Conservation (phyloP, 2,329 filamentous ascomycete species). For the Alternaria burnsii region DNA sequence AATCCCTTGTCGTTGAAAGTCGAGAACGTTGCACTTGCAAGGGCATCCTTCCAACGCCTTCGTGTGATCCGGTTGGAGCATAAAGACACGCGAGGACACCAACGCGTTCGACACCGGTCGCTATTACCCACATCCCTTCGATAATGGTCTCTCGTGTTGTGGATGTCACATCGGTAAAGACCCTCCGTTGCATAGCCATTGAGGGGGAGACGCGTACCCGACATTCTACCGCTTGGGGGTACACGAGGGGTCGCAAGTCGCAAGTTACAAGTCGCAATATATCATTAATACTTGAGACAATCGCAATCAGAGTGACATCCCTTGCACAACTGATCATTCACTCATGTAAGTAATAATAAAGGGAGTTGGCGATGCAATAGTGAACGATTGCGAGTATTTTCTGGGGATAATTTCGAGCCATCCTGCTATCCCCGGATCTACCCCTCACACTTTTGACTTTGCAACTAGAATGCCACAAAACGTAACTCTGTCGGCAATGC, state of each 20-base stretch:
- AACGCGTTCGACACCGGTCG: slow-evolving; percentile 15
- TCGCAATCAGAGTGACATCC: neutral
- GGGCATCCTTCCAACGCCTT: slow-evolving; percentile 19
- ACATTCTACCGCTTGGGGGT: slow-evolving; percentile 7
- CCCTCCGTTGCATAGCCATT: slow-evolving; percentile 28
- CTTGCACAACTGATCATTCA: neutral
- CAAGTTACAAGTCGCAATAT: neutral
- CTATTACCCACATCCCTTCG: neutral
- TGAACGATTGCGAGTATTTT: neutral
- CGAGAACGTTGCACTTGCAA: slow-evolving; percentile 26
- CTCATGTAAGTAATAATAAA: neutral
- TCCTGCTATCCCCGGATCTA: slow-evolving; percentile 13
- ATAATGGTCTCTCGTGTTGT: slow-evolving; percentile 8
- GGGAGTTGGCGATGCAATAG: neutral
- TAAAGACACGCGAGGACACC: slow-evolving; percentile 21
- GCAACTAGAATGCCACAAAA: slow-evolving; percentile 28
- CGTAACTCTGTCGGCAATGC: slow-evolving; percentile 20
- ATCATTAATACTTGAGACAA: neutral
- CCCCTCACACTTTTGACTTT: slow-evolving; percentile 11
- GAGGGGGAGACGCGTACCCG: slow-evolving; percentile 39
- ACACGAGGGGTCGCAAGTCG: neutral
- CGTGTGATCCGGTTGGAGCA: slow-evolving; percentile 27
- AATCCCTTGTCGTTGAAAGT: slow-evolving; percentile 18
- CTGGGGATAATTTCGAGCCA: neutral
- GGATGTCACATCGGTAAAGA: slow-evolving; percentile 20